Base-by-base conservation (phyloP, 208 protist species). In the Trypanosoma cruzi region DNA sequence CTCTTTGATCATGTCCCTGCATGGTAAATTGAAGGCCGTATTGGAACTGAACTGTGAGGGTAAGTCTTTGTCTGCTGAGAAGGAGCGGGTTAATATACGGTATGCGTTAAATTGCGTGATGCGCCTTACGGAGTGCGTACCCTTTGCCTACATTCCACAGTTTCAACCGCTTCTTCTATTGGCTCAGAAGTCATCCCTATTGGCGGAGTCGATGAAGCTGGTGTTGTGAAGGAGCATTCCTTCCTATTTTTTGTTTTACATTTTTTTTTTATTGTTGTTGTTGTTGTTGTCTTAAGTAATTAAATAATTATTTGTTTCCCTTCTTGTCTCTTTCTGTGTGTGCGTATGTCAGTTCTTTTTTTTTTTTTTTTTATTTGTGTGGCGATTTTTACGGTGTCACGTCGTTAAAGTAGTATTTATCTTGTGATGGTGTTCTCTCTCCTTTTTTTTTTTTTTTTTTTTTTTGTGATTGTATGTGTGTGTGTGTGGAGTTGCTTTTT, bases 91-190 rank as follows among this genome's bases (percentile, higher is more conserved):
- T 40, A 63, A 53, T 24, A 36, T 78, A n/a, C 70, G 66, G 64
- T 69, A 81, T 28, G 68, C 77, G 13, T 71, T 89, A 16, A 68
- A 75, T 58, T 80, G 77, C 44, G 57, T 89, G 14, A 84, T 84
- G 71, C 44, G 58, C 29, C 50, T 89, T 42, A 66, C 32, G 42
- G 67, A 68, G 55, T 55, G 20, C 60, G 65, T 31, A 26, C 64
- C 37, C 24, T 84, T 89, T 75, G 52, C 71, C 16, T 77, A 82
- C 58, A 71, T 79, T 68, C 37, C 57, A 0, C 67, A 71, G 24
- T 89, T 86, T 60, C 75, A 85, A 32, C 61, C 72, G 13, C 65
- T 89, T 37, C 59, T 75, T 57, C 28, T 70, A 10, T 58, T 65
- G 42, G 67, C 77, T 36, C 48, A 58, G 37, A 32, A 63, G 20